Base-by-base conservation (phyloP, 371 early-diverging fungal species). In the Phascolomyces articulosus region DNA sequence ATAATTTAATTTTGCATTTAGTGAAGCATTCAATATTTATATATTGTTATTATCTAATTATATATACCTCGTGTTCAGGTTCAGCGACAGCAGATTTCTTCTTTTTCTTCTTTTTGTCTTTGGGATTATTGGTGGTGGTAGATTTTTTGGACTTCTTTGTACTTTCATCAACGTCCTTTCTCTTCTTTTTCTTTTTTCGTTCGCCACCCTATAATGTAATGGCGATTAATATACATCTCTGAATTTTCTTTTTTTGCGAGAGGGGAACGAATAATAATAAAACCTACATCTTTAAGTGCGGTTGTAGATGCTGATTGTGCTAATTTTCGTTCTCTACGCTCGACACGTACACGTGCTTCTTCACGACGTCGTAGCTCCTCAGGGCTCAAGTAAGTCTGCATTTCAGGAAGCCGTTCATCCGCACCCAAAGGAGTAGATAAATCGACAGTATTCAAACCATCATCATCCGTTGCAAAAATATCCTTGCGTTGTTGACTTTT, bases 371-470 rank as follows among this genome's bases (percentile, higher is more conserved):
- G 85, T 2, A 81, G 61, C 66, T 89, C 87, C 58, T 90, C 88
- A 0, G 91, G 89, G 26, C 83, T 83, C 58, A 80, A 71, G 63
- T 90, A 90, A 4, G 87, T 79, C 58, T 82, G 70, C 9, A 80
- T 74, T 31, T 86, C 85, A 18, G 88, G 87, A 56, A 89, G 78
- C 8, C 79, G 76, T 56, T 90, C 89, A 64, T 89, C 80, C 44
- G 77, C 84, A 15, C 85, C 84, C 18, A 89, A 69, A 15, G 91
- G 89, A 11, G 79, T 79, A 1, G 85, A 84, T 20, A 90, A 71
- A 70, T 90, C 91, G 0, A 90, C 84, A 7, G 64, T 72, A 27
- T 84, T 71, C 15, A 90, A 62, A 4, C 80, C 86, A 18, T 74
- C 67, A 9, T 70, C 69, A 44, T 66, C 62, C 7, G 55, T 64